These are phyloP conservation scores for Salix arbutifolia DNA, from an alignment of 345 rosid genomes.

Conservation along the genomic window DNA sequence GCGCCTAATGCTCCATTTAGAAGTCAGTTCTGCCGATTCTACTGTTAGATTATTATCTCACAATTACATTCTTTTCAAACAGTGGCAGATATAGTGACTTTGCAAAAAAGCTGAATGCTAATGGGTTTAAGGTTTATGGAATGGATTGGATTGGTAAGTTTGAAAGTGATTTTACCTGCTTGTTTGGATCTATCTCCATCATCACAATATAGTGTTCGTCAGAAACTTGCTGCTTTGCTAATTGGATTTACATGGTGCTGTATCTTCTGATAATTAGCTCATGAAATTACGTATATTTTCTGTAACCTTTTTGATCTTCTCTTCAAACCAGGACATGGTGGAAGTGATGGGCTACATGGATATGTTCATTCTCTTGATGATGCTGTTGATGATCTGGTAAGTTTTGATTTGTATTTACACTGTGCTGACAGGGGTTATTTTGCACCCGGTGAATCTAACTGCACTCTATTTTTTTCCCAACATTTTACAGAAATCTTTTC, in stretches of 20 bases:
- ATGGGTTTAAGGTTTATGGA: constrained; percentile 29
- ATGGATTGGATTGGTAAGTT: constrained; percentile 38
- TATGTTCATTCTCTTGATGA: constrained; percentile 28
- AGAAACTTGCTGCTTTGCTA: neutral
- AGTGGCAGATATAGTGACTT: constrained; percentile 28
- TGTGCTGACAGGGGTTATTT: neutral
- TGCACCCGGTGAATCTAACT: neutral
- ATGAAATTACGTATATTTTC: neutral
- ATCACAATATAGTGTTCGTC: neutral
- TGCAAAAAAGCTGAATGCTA: constrained; percentile 22
- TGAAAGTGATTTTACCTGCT: neutral
- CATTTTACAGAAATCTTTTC: constrained; percentile 19
- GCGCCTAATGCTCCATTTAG: neutral
- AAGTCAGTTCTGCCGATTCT: neutral
- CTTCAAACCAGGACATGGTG: constrained; percentile 26
- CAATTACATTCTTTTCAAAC: neutral
- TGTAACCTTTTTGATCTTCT: neutral
- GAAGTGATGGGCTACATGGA: constrained; percentile 32
- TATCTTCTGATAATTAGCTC: neutral
- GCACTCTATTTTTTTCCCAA: neutral
- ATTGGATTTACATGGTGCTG: neutral
- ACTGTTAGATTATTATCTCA: constrained; percentile 8
- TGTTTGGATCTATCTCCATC: neutral
- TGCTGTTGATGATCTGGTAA: constrained; percentile 30
- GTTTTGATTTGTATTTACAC: neutral